A percentile compares a stretch with the other conserved stretches of the same genome.
Conservation (phyloP, 257 asterid genomes). For the Capsicum rhomboideum region DNA sequence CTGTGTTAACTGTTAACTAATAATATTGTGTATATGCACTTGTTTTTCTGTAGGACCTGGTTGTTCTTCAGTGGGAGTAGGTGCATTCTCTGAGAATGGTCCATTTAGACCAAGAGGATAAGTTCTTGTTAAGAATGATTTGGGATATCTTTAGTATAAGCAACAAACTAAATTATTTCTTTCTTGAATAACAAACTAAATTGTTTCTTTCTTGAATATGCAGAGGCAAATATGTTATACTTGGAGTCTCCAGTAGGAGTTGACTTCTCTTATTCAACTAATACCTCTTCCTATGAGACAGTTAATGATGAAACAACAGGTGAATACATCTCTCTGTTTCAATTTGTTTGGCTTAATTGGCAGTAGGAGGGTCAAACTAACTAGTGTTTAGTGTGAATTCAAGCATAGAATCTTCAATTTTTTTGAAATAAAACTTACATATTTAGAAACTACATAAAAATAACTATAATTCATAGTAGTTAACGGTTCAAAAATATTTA, state of each 20-base stretch:
- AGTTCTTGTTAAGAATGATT: constrained; percentile 34
- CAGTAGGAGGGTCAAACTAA: too few species aligned
- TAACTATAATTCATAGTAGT: background rate
- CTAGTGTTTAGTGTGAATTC: too few species aligned
- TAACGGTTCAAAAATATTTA: too few species aligned
- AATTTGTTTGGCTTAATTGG: background rate
- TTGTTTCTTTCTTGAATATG: constrained; percentile 12
- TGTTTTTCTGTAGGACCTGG: constrained; percentile 58
- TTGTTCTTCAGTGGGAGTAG: constrained; percentile 67
- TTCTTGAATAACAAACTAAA: background rate
- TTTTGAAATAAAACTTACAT: too few species aligned
- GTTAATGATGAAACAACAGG: constrained; percentile 62
- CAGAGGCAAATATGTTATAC: constrained; percentile 79
- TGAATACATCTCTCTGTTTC: background rate
- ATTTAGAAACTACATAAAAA: too few species aligned
- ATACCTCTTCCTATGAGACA: constrained; percentile 29
- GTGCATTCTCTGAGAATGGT: constrained; percentile 76
- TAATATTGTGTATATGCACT: background rate
- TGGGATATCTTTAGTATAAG: background rate
- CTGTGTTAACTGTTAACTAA: too few species aligned
- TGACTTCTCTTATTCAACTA: constrained; percentile 56
- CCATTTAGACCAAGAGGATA: constrained; percentile 57
- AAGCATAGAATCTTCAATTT: too few species aligned
- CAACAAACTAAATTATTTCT: constrained; percentile 1
- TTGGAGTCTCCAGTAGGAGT: constrained; percentile 75